Conservation (phyloP, 768 basidiomycete species). For the Amanita pallidorosea region DNA sequence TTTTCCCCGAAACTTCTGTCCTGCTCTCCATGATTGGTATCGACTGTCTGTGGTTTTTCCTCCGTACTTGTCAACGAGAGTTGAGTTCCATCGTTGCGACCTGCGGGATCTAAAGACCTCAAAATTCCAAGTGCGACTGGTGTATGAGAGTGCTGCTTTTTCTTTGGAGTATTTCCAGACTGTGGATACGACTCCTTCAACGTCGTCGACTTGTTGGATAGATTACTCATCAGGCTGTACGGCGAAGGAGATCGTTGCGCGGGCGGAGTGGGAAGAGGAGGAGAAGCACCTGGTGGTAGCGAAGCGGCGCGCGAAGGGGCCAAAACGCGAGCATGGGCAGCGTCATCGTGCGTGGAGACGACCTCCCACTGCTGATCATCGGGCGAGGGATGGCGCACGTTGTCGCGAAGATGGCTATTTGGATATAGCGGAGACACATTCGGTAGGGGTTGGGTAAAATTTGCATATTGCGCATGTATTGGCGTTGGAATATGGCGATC, state of each 20-base stretch:
- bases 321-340: constrained; percentile 15
- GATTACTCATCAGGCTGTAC: constrained; percentile 19
- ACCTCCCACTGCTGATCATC: constrained; percentile 41
- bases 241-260: constrained; percentile 36
- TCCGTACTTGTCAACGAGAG: constrained; percentile 19
- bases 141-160: constrained; percentile 16
- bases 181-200: background rate
- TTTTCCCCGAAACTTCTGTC: constrained; percentile 18
- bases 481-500: constrained; percentile 19
- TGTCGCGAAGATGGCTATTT: constrained; percentile 8
- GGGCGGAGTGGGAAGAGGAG: constrained; percentile 25
- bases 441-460: constrained; percentile 15
- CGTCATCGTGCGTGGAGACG: constrained; percentile 19
- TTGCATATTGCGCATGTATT: constrained; percentile 26
- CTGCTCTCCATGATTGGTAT: constrained; percentile 15
- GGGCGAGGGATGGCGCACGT: constrained; percentile 14
- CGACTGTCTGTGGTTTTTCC: constrained; percentile 19
- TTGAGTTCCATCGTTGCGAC: constrained; percentile 19
- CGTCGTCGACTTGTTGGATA: constrained; percentile 19
- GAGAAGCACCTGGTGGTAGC: constrained; percentile 31
- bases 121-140: constrained; percentile 45
- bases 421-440: constrained; percentile 6
- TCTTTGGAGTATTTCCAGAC: background rate
- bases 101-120: constrained; percentile 48
- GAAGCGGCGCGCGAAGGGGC: constrained; percentile 40